Percentiles rank a stretch among this genome's conserved stretches.
Evolutionary conservation across 495 filamentous ascomycete species (phyloP).

Genomic region (Aspergillus baeticus): DNA sequence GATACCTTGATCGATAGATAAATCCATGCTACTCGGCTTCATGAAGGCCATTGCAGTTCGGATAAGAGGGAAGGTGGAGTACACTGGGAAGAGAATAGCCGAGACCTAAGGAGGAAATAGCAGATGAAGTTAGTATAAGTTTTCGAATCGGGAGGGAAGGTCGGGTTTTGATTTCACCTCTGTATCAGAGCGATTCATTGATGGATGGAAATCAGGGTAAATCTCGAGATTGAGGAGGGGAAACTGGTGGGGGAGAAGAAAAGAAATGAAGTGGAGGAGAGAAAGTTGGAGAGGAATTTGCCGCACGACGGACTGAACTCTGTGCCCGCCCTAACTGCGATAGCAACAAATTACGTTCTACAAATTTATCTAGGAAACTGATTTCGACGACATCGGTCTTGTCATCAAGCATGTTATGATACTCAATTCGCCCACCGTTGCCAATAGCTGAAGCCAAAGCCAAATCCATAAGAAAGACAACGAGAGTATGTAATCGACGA

Average conservation of each 20-base stretch:
- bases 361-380: neutral
- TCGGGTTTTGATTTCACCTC: slow-evolving; percentile 5
- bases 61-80: slow-evolving; percentile 25
- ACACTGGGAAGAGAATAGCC: slow-evolving; percentile 23
- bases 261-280: neutral
- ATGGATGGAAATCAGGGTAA: neutral
- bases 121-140: slow-evolving; percentile 2
- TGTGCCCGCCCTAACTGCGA: neutral
- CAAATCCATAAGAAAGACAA: slow-evolving; percentile 11
- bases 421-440: neutral
- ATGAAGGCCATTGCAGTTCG: slow-evolving; percentile 30
- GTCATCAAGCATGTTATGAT: neutral
- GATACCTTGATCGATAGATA: slow-evolving; percentile 52
- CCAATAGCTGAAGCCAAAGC: slow-evolving; percentile 23
- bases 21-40: slow-evolving; percentile 45
- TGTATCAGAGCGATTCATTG: neutral
- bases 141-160: neutral
- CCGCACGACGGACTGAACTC: slow-evolving; percentile 9
- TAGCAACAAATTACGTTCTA: neutral
- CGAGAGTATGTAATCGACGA: slow-evolving; percentile 14
- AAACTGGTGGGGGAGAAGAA: neutral
- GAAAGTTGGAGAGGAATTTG: neutral
- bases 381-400: neutral
- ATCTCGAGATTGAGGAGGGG: neutral
- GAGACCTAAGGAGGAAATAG: slow-evolving; percentile 2